Evolutionary conservation across 805 yeast species (phyloP).

Genomic region (Hanseniaspora mollemarum): DNA sequence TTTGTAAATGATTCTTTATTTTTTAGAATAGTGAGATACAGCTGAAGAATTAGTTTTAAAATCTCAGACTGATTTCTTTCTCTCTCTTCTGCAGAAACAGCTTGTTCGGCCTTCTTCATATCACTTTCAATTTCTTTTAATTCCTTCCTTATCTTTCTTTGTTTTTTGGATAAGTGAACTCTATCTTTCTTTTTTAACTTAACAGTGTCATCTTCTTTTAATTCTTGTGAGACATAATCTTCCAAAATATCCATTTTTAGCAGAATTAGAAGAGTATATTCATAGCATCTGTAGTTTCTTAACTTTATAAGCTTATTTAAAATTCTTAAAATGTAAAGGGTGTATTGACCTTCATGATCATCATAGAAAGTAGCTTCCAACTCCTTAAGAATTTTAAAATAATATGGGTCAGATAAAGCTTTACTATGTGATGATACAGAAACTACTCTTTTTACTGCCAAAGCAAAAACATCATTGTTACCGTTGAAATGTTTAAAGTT

Average conservation of each 20-base stretch:
- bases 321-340: slow-evolving; percentile 59
- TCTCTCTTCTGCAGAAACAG: slow-evolving; percentile 77
- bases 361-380: slow-evolving; percentile 61
- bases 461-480: slow-evolving; percentile 58
- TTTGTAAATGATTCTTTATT: slow-evolving; percentile 45
- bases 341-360: slow-evolving; percentile 73
- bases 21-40: slow-evolving; percentile 62
- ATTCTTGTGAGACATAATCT: slow-evolving; percentile 61
- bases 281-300: slow-evolving; percentile 71
- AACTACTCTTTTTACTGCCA: slow-evolving; percentile 57
- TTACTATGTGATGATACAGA: slow-evolving; percentile 35
- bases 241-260: slow-evolving; percentile 53
- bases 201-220: slow-evolving; percentile 34
- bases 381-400: slow-evolving; percentile 48
- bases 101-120: slow-evolving; percentile 72
- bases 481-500: slow-evolving; percentile 70
- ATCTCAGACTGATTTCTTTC: slow-evolving; percentile 78
- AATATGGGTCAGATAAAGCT: slow-evolving; percentile 35
- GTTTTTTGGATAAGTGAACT: slow-evolving; percentile 81
- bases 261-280: slow-evolving; percentile 62
- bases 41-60: slow-evolving; percentile 54
- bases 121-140: slow-evolving; percentile 80
- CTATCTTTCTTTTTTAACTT: slow-evolving; percentile 75
- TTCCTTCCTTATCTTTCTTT: slow-evolving; percentile 78
- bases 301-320: slow-evolving; percentile 59